Conservation (phyloP, 1,284 basidiomycete species). For the Moesziomyces globuligerus region DNA sequence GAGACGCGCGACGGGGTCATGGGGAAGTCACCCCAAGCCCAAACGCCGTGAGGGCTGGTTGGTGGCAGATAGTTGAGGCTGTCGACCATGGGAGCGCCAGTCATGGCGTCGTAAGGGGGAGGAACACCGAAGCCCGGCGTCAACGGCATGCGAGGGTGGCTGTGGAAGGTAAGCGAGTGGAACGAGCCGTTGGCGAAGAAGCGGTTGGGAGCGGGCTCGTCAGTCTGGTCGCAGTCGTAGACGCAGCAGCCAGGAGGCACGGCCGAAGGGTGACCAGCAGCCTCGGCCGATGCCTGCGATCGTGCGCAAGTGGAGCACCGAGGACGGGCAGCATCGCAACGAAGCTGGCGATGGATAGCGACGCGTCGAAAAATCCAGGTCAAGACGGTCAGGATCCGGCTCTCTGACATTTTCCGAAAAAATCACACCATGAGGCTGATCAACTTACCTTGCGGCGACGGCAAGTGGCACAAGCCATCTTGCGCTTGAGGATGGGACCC, state of each 20-base stretch:
- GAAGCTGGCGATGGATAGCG: conserved; percentile 38
- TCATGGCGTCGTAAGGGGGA: conserved; percentile 24
- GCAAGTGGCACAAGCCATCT: conserved; percentile 53
- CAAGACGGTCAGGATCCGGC: conserved; percentile 19
- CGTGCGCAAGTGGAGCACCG: conserved; percentile 51
- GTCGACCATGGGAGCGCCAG: conserved; percentile 34
- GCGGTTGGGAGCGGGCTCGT: conserved; percentile 40
- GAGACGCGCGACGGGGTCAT: conserved; percentile 44
- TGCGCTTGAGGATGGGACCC: conserved; percentile 50
- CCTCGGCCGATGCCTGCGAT: conserved; percentile 50
- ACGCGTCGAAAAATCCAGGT: conserved; percentile 12
- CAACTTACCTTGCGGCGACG: conserved; percentile 46
- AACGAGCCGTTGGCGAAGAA: conserved; percentile 50
- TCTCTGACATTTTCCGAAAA: not conserved
- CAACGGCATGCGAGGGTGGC: conserved; percentile 43
- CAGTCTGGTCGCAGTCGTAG: conserved; percentile 46
- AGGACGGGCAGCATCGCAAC: conserved; percentile 51
- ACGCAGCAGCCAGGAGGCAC: conserved; percentile 43
- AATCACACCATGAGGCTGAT: not conserved
- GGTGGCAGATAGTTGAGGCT: conserved; percentile 44
- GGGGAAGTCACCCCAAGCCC: conserved; percentile 47
- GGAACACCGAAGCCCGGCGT: conserved; percentile 39
- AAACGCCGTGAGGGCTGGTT: conserved; percentile 46
- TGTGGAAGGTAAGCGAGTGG: conserved; percentile 54
- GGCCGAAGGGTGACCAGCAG: conserved; percentile 49